phyloP scores from a whole-genome alignment of 2,329 filamentous ascomycete genomes.

The Pyrenochaeta sp. region DNA sequence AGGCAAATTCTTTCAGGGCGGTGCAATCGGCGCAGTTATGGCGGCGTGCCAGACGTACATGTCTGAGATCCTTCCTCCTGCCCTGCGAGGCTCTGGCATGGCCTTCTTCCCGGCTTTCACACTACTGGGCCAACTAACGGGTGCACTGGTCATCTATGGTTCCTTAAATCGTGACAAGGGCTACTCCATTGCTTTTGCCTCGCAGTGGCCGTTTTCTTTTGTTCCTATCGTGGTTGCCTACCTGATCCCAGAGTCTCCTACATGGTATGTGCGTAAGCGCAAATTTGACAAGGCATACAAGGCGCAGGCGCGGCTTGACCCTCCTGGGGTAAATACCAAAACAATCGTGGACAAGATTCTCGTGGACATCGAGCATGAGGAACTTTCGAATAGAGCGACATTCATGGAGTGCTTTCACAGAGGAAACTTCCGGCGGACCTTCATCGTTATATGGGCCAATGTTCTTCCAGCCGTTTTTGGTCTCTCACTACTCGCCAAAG shows the following conservation, averaged over 20 bases:
- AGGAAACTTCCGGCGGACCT: conserved; percentile 46
- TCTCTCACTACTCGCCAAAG: conserved; percentile 45
- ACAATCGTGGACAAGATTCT: conserved; percentile 38
- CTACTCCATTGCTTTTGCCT: conserved; percentile 54
- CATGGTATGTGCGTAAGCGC: conserved; percentile 55
- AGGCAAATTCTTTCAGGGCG: conserved; percentile 58
- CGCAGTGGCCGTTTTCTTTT: conserved; percentile 57
- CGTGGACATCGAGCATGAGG: conserved; percentile 35
- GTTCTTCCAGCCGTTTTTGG: conserved; percentile 46
- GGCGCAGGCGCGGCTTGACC: conserved; percentile 61
- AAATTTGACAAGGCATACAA: conserved; percentile 52
- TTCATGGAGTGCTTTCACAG: conserved; percentile 49
- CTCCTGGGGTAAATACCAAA: conserved; percentile 44
- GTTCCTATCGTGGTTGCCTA: conserved; percentile 55
- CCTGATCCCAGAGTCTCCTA: conserved; percentile 61
- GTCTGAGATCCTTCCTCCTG: conserved; percentile 59
- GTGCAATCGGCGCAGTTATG: conserved; percentile 57
- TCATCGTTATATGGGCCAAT: conserved; percentile 49
- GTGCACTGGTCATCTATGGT: conserved; percentile 51
- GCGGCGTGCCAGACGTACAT: conserved; percentile 55
- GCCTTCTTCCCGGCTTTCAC: conserved; percentile 61
- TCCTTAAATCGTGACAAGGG: conserved; percentile 40
- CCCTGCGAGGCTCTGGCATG: conserved; percentile 58
- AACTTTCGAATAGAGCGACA: conserved; percentile 27
- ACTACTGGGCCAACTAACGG: conserved; percentile 59